A percentile compares a stretch with the other conserved stretches of the same genome.
Evolutionary conservation across 331 rosid species (phyloP).

Genomic region (Cydonia oblonga): DNA sequence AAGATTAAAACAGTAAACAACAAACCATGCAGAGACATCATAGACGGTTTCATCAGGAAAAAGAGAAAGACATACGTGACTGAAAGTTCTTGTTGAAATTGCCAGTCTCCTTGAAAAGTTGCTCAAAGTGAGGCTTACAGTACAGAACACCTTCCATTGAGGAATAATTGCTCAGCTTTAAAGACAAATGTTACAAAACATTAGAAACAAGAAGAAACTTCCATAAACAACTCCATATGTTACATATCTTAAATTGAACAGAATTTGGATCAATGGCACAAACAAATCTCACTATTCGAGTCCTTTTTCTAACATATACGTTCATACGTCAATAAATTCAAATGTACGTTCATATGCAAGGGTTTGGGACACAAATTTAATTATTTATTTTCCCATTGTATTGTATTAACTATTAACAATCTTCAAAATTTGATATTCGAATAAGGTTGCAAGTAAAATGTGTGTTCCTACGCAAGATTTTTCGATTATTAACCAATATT

Average conservation of each 20-base stretch:
- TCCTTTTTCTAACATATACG: not conserved
- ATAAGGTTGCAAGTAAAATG: not conserved
- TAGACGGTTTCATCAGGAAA: constrained; percentile 5
- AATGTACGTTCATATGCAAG: too few species aligned
- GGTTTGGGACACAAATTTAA: too few species aligned
- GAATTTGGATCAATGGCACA: not conserved
- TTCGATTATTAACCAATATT: not conserved
- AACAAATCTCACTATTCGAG: not conserved
- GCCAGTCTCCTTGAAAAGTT: constrained; percentile 90
- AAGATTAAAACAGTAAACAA: constrained; percentile 20
- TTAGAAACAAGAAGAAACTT: not conserved
- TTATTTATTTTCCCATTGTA: too few species aligned
- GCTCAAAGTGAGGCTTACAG: constrained; percentile 97
- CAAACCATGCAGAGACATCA: too few species aligned
- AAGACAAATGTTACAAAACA: constrained; percentile 11
- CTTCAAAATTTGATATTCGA: not conserved
- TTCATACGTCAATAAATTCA: not conserved
- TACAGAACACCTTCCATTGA: constrained; percentile 97
- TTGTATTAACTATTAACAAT: too few species aligned
- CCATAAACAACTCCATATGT: constrained; percentile 6
- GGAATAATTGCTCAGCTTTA: constrained; percentile 89
- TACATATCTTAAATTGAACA: not conserved
- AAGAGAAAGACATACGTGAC: constrained; percentile 55
- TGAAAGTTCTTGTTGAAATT: constrained; percentile 76
- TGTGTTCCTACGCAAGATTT: not conserved